Conservation (phyloP, 2,329 filamentous ascomycete species). For the Fusarium nelsonii region DNA sequence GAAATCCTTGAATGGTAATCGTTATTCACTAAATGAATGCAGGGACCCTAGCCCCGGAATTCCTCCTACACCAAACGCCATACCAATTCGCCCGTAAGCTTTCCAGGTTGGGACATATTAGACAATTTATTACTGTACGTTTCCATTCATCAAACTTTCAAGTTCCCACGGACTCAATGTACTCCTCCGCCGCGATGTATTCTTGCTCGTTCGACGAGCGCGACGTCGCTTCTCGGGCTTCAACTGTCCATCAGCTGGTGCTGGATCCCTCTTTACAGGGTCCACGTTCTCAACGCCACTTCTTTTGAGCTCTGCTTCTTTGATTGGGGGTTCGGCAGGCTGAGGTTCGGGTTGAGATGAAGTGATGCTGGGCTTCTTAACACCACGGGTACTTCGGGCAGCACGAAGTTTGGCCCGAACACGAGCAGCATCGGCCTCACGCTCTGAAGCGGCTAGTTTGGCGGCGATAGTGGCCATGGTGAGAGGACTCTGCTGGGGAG, state of each 20-base stretch:
- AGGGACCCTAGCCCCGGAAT: not conserved
- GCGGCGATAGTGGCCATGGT: slow-evolving; percentile 73
- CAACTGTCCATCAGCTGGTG: slow-evolving; percentile 37
- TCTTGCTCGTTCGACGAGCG: slow-evolving; percentile 66
- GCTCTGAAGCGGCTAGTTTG: slow-evolving; percentile 73
- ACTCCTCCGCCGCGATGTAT: slow-evolving; percentile 74
- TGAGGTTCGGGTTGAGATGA: slow-evolving; percentile 40
- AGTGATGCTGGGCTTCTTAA: slow-evolving; percentile 49
- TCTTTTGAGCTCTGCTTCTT: slow-evolving; percentile 22
- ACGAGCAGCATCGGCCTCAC: slow-evolving; percentile 72
- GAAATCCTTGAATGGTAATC: not conserved
- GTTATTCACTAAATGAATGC: slow-evolving; percentile 1
- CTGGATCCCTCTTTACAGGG: slow-evolving; percentile 52
- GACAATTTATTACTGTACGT: slow-evolving; percentile 55
- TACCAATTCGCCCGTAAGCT: slow-evolving; percentile 34
- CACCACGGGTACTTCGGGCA: slow-evolving; percentile 56
- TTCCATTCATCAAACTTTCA: slow-evolving; percentile 69
- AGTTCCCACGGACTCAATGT: slow-evolving; percentile 82
- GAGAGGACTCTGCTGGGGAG: slow-evolving; percentile 66
- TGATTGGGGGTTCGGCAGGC: slow-evolving; percentile 3
- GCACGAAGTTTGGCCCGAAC: slow-evolving; percentile 73
- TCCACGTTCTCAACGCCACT: slow-evolving; percentile 49
- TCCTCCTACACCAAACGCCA: slow-evolving; percentile 44
- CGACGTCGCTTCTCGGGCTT: slow-evolving; percentile 61
- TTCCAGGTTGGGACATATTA: slow-evolving; percentile 36